Evolutionary conservation across 129 eudicot genomes (phyloP), one percentile per base, ranked within the genome.

Genomic region (Tanacetum coccineum): DNA sequence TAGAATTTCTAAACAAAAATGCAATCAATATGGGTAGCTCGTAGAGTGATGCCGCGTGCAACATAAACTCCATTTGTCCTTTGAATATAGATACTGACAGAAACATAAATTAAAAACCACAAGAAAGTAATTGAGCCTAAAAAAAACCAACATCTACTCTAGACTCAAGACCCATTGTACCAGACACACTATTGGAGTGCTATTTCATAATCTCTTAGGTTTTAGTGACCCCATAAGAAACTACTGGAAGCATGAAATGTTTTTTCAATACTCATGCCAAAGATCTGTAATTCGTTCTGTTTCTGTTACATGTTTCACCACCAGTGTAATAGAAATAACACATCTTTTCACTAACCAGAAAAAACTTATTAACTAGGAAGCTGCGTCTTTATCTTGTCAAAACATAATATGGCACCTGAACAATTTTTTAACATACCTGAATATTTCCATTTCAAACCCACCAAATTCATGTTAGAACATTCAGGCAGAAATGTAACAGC

Each of bases 111-210:
- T 36, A 36, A 36, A 30, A 36, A 7, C 42, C 42, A 36, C 42
- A 36, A 36, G 39, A 30, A 30, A 9, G 42, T 36, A 8, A 1
- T 1, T 8, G 10, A 36, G 42, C 64, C 64, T 55, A 42, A 49
- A 53, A 68, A 53, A 68, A 68, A 36, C 42, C 40, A 32, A 68
- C 13, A 36, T 68, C 19, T 36, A 54, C 13, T 22, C 64, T 55
- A 39, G 21, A 36, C 53, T 39, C 39, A 13, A 67, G 72, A 6
- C 61, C 48, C 13, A 14, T 9, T 51, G 60, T 17, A 67, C 59
- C 21, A 66, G 26, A 32, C 71, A 66, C 49, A 15, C 60, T 26
- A 5, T 39, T 13, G 39, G 39, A 52, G 12, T 3, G 15, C 32
- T 52, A 52, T n/a, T 32, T 45, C 45, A 50, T 32, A 13, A 32